These are phyloP conservation scores for Chlorella sp. DNA, from an alignment of 139 green algal genomes.

Conservation along the genomic window DNA sequence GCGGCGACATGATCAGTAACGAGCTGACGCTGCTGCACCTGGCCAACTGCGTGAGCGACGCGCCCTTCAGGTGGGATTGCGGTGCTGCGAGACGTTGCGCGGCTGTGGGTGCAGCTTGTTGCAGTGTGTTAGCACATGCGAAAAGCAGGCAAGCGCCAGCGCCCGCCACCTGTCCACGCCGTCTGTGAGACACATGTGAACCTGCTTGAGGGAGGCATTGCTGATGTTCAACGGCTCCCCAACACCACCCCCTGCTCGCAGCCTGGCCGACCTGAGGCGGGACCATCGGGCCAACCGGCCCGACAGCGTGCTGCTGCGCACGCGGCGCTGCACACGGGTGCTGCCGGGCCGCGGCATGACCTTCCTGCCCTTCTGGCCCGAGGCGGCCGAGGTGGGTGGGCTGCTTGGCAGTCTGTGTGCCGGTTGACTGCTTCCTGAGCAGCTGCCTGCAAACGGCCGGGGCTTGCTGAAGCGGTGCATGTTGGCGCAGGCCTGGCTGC, in stretches of 20 bases:
- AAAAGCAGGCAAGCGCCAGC: too few relatives aligned
- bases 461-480: neutral
- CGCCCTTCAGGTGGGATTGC: neutral
- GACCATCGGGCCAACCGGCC: neutral
- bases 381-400: neutral
- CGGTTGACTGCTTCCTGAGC: neutral
- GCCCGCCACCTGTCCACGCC: neutral
- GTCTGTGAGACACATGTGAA: neutral
- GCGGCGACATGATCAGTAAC: neutral
- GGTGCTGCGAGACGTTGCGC: neutral
- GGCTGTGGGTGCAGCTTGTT: neutral
- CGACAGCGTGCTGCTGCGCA: neutral
- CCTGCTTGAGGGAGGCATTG: neutral
- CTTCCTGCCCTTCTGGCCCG: conserved; percentile 9
- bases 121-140: neutral
- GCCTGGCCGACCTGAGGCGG: neutral
- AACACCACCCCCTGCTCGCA: neutral
- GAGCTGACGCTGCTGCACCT: neutral
- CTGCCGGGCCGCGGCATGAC: neutral
- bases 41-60: neutral
- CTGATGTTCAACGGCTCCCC: neutral
- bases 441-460: neutral
- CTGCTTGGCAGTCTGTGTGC: neutral
- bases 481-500: neutral
- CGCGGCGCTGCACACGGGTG: too few relatives aligned